Base-by-base conservation (phyloP, 495 filamentous ascomycete genomes). In the Monascus purpureus region DNA sequence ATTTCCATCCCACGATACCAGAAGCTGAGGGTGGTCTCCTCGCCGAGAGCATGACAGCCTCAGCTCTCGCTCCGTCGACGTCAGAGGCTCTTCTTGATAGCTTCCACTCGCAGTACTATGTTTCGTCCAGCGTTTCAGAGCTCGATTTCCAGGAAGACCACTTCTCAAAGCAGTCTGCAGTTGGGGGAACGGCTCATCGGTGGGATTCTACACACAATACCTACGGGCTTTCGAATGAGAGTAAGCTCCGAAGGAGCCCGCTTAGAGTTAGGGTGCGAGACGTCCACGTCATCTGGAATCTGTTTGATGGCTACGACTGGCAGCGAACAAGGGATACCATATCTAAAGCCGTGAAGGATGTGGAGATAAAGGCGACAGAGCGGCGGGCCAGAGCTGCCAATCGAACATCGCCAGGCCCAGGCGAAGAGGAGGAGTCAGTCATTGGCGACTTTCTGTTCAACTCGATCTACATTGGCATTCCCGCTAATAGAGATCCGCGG, bases 271-370 rank as follows among this genome's bases (percentile, higher is more conserved):
- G 73, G 19, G 67, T 95, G 11, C 74, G 82, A 3, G 85, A 93
- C 51, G 75, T 92, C 9, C 82, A 96, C 49, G 61, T 94, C 28
- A 93, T 96, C 39, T 99, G 92, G 92, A 94, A 99, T 50, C 61
- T 99, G 1, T 93, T 85, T 50, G 92, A 99, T 57, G 92, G 92
- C 4, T 99, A 93, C 48, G 92, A 99, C 53, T 99, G 92, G 92
- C 73, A 75, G 42, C 63, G 71, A 17, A 96, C 90, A 0, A 62
- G 87, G 29, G 84, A 93, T 36, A 75, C 76, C 3, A 93, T 94
- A 43, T 72, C 76, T 15, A 77, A 84, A 44, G 86, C 82, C 9
- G 84, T 96, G 4, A 70, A 86, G 36, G 75, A 90, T 18, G 77
- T 96, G 1, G 84, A 96, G 48, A 64, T 59, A 18, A 81, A 77